Evolutionary conservation across 352 stramenopile genomes (phyloP).

Genomic region (Phytophthora fragariae): DNA sequence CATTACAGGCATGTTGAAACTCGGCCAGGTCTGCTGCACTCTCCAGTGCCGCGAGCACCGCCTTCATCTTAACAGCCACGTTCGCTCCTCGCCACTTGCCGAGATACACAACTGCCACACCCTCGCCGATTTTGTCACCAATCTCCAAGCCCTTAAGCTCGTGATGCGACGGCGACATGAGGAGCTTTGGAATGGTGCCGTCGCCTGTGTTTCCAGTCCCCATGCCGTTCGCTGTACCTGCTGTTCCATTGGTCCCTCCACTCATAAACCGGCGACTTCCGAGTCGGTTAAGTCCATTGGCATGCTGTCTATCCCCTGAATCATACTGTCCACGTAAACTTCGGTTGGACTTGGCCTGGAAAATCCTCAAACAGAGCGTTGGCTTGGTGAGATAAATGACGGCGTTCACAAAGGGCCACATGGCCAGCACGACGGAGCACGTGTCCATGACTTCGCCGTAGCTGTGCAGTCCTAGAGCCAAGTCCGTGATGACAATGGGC

Average conservation of each 20-base stretch:
- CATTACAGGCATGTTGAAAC: conserved; percentile 85
- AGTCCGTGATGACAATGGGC: conserved; percentile 73
- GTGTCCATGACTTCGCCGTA: conserved; percentile 46
- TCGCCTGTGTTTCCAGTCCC: conserved; percentile 28
- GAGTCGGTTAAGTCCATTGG: conserved; percentile 27
- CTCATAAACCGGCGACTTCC: conserved; percentile 39
- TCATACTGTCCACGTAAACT: conserved; percentile 35
- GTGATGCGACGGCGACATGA: conserved; percentile 70
- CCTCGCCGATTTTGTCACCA: conserved; percentile 85
- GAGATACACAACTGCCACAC: conserved; percentile 93
- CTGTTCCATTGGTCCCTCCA: conserved; percentile 33
- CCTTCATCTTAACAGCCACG: conserved; percentile 96
- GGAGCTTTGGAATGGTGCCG: conserved; percentile 39
- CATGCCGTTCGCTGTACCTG: conserved; percentile 35
- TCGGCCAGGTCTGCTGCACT: conserved; percentile 65
- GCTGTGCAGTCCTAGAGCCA: conserved; percentile 56
- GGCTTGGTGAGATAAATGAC: conserved; percentile 80
- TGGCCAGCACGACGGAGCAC: conserved; percentile 61
- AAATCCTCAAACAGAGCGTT: conserved; percentile 63
- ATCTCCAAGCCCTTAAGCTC: conserved; percentile 86
- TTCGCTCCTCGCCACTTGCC: conserved; percentile 96
- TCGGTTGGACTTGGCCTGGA: conserved; percentile 45
- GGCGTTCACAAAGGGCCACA: conserved; percentile 85
- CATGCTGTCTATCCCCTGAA: conserved; percentile 34
- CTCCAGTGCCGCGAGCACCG: conserved; percentile 72